Conservation (phyloP, 2,329 filamentous ascomycete genomes). For the Fusarium sp. region DNA sequence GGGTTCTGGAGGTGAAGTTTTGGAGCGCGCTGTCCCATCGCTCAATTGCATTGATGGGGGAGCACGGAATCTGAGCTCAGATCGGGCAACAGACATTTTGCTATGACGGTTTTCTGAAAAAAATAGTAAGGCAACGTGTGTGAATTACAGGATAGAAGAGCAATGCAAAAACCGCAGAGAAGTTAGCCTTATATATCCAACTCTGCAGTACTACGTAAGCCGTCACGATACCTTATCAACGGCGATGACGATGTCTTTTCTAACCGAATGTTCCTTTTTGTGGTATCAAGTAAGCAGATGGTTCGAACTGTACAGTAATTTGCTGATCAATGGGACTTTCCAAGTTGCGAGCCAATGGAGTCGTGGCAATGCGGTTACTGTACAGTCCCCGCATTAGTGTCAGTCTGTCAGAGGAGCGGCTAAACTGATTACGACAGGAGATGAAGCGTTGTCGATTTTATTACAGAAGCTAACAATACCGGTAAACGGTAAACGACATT, state of each 20-base stretch:
- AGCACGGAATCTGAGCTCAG: conserved; percentile 17
- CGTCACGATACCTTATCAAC: too few relatives aligned
- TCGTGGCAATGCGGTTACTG: neutral
- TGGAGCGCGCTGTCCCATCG: conserved; percentile 11
- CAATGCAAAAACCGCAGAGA: neutral
- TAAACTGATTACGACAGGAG: neutral
- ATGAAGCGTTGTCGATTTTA: too few relatives aligned
- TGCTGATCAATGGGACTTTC: neutral
- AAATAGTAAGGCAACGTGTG: too few relatives aligned
- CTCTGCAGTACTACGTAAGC: too few relatives aligned
- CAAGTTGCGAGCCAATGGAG: neutral
- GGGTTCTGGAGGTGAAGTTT: neutral
- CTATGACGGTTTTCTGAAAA: too few relatives aligned
- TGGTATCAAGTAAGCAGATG: neutral
- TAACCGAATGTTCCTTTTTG: neutral
- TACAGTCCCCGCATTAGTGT: conserved; percentile 32
- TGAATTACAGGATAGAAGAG: accelerated
- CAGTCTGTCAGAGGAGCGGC: neutral
- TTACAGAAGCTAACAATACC: too few relatives aligned
- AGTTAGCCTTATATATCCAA: neutral
- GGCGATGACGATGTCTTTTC: neutral
- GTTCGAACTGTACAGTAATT: conserved; percentile 18
- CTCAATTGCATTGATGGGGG: conserved; percentile 29
- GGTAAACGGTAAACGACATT: too few relatives aligned
- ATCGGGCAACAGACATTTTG: conserved; percentile 20